A percentile compares a stretch with the other conserved stretches of the same genome.
phyloP scores from a whole-genome alignment of 179 eudicot genomes.

The Spinacia oleracea region DNA sequence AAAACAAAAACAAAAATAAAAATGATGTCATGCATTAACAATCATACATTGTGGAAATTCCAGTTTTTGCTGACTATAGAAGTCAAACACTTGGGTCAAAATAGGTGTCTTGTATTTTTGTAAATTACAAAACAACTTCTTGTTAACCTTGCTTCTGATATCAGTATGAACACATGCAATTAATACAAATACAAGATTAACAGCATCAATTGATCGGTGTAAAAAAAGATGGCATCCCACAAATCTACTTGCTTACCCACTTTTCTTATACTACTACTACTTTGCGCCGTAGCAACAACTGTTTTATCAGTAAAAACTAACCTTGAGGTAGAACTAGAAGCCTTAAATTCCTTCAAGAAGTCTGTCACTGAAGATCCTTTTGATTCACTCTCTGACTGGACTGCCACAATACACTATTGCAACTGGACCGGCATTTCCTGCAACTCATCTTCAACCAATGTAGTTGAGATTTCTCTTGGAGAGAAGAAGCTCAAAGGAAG shows the following conservation, averaged over 20 bases:
- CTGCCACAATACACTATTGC: slow-evolving; percentile 48
- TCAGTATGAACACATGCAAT: background rate
- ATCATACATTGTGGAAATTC: too few relatives aligned
- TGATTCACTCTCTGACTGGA: slow-evolving; percentile 52
- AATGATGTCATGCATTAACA: too few relatives aligned
- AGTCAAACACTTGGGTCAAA: too few relatives aligned
- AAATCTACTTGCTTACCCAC: background rate
- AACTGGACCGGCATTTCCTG: slow-evolving; percentile 75
- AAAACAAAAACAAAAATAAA: too few relatives aligned
- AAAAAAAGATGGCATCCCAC: slow-evolving; percentile 20
- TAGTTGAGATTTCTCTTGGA: slow-evolving; percentile 40
- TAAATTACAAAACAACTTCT: too few relatives aligned
- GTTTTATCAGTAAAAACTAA: slow-evolving; percentile 19
- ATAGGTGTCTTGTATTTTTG: too few relatives aligned
- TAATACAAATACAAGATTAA: background rate
- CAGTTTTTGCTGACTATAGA: too few relatives aligned
- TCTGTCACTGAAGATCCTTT: slow-evolving; percentile 55
- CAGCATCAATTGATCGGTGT: too few relatives aligned
- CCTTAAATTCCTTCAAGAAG: slow-evolving; percentile 56
- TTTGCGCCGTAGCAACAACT: background rate
- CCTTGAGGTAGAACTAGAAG: slow-evolving; percentile 41
- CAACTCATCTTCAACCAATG: slow-evolving; percentile 29
- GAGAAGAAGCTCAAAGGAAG: slow-evolving; percentile 46
- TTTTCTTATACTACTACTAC: slow-evolving; percentile 1
- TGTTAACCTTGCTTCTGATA: too few relatives aligned